Percentiles rank a stretch among this genome's conserved stretches.
Evolutionary conservation across 139 green algal species (phyloP).

Genomic region (Gonium pectorale): DNA sequence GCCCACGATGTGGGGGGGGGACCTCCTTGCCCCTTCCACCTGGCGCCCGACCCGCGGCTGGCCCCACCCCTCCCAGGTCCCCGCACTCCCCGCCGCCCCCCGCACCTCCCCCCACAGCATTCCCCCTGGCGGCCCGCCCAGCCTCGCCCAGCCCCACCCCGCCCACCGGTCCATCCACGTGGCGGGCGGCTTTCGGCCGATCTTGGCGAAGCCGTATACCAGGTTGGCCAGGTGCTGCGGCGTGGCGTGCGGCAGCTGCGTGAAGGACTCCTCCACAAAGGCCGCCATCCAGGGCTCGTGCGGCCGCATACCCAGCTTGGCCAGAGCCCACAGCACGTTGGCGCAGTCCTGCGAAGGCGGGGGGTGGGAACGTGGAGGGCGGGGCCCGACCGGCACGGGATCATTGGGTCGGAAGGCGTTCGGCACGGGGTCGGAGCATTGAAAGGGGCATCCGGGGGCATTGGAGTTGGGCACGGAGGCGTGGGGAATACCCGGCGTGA

Average conservation of each 20-base stretch:
- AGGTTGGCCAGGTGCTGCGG: constrained; percentile 49
- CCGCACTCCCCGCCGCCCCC: neutral
- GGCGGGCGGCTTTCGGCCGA: constrained; percentile 33
- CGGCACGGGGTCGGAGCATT: too few species aligned
- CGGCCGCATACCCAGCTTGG: constrained; percentile 38
- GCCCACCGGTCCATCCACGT: constrained; percentile 43
- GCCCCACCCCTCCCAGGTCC: neutral
- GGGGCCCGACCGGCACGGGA: too few species aligned
- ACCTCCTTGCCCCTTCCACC: too few species aligned
- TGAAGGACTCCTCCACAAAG: constrained; percentile 46
- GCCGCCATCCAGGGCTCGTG: constrained; percentile 52
- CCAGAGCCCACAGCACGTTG: constrained; percentile 56
- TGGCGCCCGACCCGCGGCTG: too few species aligned
- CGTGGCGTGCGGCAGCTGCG: constrained; percentile 44
- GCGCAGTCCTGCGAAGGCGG: constrained; percentile 41
- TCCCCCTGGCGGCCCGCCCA: too few species aligned
- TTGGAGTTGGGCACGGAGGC: too few species aligned
- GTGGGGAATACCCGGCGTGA: too few species aligned
- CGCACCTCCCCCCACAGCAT: too few species aligned
- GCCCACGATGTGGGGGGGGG: too few species aligned
- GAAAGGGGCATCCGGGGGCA: too few species aligned
- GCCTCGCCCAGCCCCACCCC: neutral
- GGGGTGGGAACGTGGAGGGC: neutral
- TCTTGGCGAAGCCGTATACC: constrained; percentile 45
- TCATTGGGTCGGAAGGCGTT: too few species aligned